Conservation (phyloP, 140 eudicot genomes). For the Stevia rebaudiana region DNA sequence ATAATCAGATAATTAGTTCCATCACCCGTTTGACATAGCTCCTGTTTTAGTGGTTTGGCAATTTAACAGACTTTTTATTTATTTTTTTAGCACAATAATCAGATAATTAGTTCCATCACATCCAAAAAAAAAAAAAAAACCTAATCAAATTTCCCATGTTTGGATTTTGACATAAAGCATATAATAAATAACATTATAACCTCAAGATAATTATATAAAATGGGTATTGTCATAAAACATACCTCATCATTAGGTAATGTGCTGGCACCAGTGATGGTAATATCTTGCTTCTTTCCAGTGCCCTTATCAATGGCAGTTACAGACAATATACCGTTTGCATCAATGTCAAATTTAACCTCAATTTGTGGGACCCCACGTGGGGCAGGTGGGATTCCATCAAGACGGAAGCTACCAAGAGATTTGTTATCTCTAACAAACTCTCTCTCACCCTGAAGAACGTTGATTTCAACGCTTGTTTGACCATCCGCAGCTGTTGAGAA, state of each 20-base stretch:
- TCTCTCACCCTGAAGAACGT: conserved; percentile 91
- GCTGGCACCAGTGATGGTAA: conserved; percentile 96
- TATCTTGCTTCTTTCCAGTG: conserved; percentile 92
- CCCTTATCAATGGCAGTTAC: conserved; percentile 90
- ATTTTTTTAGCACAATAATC: not conserved
- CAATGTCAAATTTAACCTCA: conserved; percentile 91
- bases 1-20: too few relatives aligned
- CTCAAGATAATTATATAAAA: not conserved
- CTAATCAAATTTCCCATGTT: not conserved
- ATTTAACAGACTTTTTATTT: not conserved
- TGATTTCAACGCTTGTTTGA: conserved; percentile 91
- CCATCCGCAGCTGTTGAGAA: conserved; percentile 99
- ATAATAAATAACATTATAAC: too few relatives aligned
- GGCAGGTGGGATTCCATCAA: conserved; percentile 97
- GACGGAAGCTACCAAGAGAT: conserved; percentile 92
- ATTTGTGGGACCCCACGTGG: conserved; percentile 98
- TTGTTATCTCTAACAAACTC: conserved; percentile 96
- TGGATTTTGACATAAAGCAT: not conserved
- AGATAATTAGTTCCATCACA: not conserved
- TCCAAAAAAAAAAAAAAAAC: not conserved
- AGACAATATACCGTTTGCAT: conserved; percentile 86
- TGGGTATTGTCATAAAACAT: not conserved
- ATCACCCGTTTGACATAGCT: too few relatives aligned
- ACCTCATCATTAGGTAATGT: conserved; percentile 94
- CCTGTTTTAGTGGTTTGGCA: not conserved